Evolutionary conservation across 2,329 filamentous ascomycete species (phyloP).

Genomic region (Phaeosphaeriaceae sp.): DNA sequence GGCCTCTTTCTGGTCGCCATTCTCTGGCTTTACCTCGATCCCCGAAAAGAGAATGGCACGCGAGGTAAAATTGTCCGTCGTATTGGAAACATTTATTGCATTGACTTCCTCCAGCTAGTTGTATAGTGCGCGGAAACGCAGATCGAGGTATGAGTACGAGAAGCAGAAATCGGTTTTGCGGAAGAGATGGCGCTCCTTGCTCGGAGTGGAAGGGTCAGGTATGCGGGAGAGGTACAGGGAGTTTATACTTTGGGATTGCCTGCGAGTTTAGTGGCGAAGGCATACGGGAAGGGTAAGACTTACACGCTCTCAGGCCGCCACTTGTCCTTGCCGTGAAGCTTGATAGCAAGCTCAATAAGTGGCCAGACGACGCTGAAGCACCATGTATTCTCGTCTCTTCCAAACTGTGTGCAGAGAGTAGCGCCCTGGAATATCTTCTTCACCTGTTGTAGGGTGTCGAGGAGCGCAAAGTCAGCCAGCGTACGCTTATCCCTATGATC

Average conservation of each 20-base stretch:
- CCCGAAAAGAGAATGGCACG: conserved; percentile 16
- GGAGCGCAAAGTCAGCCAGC: conserved; percentile 10
- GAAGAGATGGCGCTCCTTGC: conserved; percentile 7
- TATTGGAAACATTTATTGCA: conserved; percentile 5
- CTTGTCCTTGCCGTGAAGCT: conserved; percentile 9
- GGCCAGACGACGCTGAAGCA: conserved; percentile 12
- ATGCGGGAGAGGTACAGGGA: conserved; percentile 3
- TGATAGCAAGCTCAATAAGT: conserved; percentile 13
- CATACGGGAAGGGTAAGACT: too few species aligned
- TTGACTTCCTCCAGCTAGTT: conserved; percentile 5
- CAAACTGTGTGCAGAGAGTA: conserved; percentile 10
- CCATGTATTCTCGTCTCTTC: conserved; percentile 15
- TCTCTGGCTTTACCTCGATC: conserved; percentile 23
- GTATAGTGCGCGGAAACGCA: conserved; percentile 13
- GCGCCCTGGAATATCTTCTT: conserved; percentile 16
- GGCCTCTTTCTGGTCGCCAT: conserved; percentile 20
- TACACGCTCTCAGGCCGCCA: conserved; percentile 14
- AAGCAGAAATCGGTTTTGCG: conserved; percentile 10
- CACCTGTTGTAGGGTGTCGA: conserved; percentile 4
- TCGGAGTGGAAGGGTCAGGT: background rate
- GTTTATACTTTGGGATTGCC: conserved; percentile 17
- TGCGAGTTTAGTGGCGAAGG: too few species aligned
- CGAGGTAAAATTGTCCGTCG: conserved; percentile 6
- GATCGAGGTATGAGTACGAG: conserved; percentile 14
- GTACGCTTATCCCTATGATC: conserved; percentile 4